Base-by-base conservation (phyloP, 1,284 basidiomycete species). In the Acaromyces ingoldii region DNA sequence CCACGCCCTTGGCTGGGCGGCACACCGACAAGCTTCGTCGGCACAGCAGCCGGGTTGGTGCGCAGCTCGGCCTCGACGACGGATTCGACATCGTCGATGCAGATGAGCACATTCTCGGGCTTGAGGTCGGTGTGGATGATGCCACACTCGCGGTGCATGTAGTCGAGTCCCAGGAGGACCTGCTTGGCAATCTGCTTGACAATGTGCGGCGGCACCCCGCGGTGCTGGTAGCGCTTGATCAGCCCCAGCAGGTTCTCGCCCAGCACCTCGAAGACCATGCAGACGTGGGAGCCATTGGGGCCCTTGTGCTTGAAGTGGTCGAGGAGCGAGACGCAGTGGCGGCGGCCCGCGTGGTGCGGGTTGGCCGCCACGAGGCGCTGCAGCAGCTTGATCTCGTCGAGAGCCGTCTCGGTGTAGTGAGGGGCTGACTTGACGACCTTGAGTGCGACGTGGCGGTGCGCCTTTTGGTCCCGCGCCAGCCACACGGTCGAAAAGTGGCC, bases 221-320 rank as follows among this genome's bases (percentile, higher is more conserved):
- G 89, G 78, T 96, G 90, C 80, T 89, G 88, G 76, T 91, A 85
- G 19, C 93, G 84, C 78, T 95, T 96, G 82, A 97, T 96, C 65
- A 98, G 83, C 2, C 92, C 92, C 0, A 98, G 83, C n/a, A 98
- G 80, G 75, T 96, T 97, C 79, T 98, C 95, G 53, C 95, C 93
- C 9, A 98, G 83, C 30, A 98, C 95, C 78, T 98, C 93, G 74
- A 97, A 97, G 15, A 98, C 93, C 93, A 98, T 98, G 82, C 95
- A 98, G 60, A 98, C 89, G 78, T 98, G 93, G 17, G 85, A 87
- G 43, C 93, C 93, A 76, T 98, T 96, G 13, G 92, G 92, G 0
- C 93, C 95, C 57, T 87, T 87, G 78, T 98, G 95, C 33, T 87
- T 84, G 77, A 98, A 98, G 76, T 96, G 90, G 79, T 98, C 93